phyloP scores from a whole-genome alignment of 2,329 filamentous ascomycete species.

The Alternaria conjuncta region DNA sequence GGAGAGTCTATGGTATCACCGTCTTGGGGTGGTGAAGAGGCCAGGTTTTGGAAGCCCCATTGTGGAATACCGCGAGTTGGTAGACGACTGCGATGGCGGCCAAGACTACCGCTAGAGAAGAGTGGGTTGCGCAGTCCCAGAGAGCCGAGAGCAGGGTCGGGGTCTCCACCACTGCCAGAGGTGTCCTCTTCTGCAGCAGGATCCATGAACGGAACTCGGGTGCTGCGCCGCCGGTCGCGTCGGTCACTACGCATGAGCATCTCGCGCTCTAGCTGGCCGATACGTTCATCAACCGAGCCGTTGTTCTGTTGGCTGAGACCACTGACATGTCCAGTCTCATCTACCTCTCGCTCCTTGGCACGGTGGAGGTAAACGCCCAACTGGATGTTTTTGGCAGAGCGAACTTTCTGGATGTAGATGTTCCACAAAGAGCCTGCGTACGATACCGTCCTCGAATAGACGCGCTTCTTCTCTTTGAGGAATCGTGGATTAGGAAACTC shows the following conservation, averaged over 20 bases:
- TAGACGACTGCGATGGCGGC: conserved; percentile 27
- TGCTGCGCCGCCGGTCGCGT: conserved; percentile 39
- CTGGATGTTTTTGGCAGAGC: conserved; percentile 62
- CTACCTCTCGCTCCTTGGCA: conserved; percentile 61
- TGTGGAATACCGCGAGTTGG: conserved; percentile 22
- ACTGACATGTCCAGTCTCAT: conserved; percentile 51
- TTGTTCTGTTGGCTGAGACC: conserved; percentile 46
- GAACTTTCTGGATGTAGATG: conserved; percentile 67
- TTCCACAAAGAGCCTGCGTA: conserved; percentile 67
- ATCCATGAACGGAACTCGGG: conserved; percentile 30
- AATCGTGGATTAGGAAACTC: conserved; percentile 64
- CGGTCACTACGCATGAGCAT: conserved; percentile 55
- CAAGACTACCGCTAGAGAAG: conserved; percentile 25
- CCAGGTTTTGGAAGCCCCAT: conserved; percentile 17
- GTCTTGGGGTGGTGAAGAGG: conserved; percentile 22
- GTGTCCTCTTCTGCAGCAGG: conserved; percentile 49
- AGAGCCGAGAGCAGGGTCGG: conserved; percentile 48
- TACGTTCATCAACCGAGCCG: conserved; percentile 60
- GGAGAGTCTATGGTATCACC: conserved; percentile 26
- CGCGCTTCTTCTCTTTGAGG: conserved; percentile 64
- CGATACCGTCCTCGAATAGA: conserved; percentile 65
- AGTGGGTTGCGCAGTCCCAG: conserved; percentile 29
- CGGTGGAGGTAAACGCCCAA: conserved; percentile 66
- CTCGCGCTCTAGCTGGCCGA: conserved; percentile 61
- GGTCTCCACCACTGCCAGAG: conserved; percentile 55